Evolutionary conservation across 2,329 filamentous ascomycete species (phyloP).

Genomic region (Arthrinium phaeospermum): DNA sequence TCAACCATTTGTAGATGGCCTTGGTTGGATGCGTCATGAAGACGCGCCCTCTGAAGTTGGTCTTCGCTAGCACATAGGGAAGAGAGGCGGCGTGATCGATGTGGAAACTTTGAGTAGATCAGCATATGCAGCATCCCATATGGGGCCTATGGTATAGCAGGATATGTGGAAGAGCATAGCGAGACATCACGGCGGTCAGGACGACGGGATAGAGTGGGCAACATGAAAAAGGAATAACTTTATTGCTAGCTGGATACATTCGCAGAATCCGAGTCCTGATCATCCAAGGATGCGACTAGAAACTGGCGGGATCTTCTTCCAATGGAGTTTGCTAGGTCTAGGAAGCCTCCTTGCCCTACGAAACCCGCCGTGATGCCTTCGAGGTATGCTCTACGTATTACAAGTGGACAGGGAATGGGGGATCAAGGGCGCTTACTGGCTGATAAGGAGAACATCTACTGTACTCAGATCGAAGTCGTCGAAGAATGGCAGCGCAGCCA

Average conservation of each 20-base stretch:
- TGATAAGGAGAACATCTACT: conserved; percentile 95
- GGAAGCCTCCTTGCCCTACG: conserved; percentile 34
- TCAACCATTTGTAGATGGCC: conserved; percentile 99
- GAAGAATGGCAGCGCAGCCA: conserved; percentile 93
- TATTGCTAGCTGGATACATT: conserved; percentile 50
- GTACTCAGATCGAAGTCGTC: conserved; percentile 98
- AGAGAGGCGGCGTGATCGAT: conserved; percentile 98
- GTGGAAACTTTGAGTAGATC: conserved; percentile 74
- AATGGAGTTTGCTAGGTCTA: conserved; percentile 11
- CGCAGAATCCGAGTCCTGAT: conserved; percentile 24
- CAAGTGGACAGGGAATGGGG: conserved; percentile 25
- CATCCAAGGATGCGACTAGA: conserved; percentile 10
- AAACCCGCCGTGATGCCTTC: conserved; percentile 30
- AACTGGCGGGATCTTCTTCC: conserved; percentile 17
- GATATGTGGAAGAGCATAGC: conserved; percentile 16
- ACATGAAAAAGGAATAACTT: conserved; percentile 39
- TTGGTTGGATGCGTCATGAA: conserved; percentile 99
- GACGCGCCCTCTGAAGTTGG: conserved; percentile 93
- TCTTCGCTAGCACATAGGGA: conserved; percentile 96
- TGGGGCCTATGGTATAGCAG: conserved; percentile 26
- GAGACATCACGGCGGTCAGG: conserved; percentile 33
- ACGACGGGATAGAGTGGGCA: conserved; percentile 32
- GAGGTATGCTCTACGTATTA: conserved; percentile 25
- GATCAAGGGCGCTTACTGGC: conserved; percentile 79
- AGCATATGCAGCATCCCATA: conserved; percentile 21